Conservation (phyloP, 352 stramenopile species). For the Blastocystis sp. region DNA sequence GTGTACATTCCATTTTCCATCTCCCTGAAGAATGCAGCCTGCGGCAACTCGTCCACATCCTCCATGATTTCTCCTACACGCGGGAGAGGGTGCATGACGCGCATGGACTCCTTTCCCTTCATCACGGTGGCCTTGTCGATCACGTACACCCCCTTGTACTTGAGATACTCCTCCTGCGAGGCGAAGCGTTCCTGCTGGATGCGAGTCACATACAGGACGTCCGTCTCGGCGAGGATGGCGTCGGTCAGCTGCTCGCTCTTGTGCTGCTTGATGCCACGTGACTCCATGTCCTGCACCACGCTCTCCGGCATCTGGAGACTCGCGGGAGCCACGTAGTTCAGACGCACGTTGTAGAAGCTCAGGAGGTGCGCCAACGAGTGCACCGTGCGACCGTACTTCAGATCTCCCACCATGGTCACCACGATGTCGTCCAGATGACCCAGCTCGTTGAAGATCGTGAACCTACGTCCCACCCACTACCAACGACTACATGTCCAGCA, state of each 20-base stretch:
- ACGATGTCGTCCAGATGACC: slow-evolving; percentile 74
- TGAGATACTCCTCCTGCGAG: slow-evolving; percentile 83
- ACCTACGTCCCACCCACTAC: slow-evolving; percentile 69
- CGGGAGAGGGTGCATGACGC: slow-evolving; percentile 93
- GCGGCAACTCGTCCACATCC: slow-evolving; percentile 87
- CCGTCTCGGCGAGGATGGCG: slow-evolving; percentile 78
- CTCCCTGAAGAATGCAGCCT: slow-evolving; percentile 91
- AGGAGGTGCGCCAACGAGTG: slow-evolving; percentile 92
- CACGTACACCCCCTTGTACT: slow-evolving; percentile 80
- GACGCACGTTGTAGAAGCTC: slow-evolving; percentile 76
- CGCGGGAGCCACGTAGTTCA: slow-evolving; percentile 83
- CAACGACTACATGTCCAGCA: slow-evolving; percentile 97
- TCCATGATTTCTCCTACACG: slow-evolving; percentile 90
- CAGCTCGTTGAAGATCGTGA: slow-evolving; percentile 77
- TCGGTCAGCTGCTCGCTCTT: slow-evolving; percentile 73
- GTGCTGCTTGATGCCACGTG: slow-evolving; percentile 75
- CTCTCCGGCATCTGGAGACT: slow-evolving; percentile 72
- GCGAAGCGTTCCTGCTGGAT: slow-evolving; percentile 96
- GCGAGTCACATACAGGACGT: slow-evolving; percentile 96
- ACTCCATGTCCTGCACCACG: slow-evolving; percentile 70
- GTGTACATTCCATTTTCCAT: slow-evolving; percentile 96
- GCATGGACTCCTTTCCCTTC: slow-evolving; percentile 78
- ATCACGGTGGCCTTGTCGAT: slow-evolving; percentile 71
- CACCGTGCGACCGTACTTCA: slow-evolving; percentile 96
- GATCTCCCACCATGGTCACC: slow-evolving; percentile 92